A percentile compares a stretch with the other conserved stretches of the same genome.
Conservation (phyloP, 1,139 yeast genomes). For the Petasospora fabianii region DNA sequence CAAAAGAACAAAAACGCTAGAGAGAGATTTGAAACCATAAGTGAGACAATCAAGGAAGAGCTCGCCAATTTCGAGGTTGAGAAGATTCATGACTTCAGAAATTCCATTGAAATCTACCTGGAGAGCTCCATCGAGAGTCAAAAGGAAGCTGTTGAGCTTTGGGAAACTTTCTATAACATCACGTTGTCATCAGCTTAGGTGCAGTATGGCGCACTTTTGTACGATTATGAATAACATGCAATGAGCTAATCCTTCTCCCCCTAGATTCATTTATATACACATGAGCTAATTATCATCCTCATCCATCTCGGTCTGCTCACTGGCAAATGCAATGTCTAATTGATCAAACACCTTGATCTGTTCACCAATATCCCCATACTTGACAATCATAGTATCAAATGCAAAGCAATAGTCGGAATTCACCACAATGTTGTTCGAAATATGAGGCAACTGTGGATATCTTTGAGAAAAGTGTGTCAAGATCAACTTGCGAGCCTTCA, state of each 20-base stretch:
- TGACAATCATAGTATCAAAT: constrained; percentile 58
- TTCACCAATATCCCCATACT: constrained; percentile 39
- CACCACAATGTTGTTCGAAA: constrained; percentile 28
- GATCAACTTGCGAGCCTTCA: constrained; percentile 70
- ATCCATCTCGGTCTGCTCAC: constrained; percentile 27
- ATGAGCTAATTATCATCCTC: constrained; percentile 4
- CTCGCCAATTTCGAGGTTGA: constrained; percentile 68
- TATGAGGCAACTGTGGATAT: constrained; percentile 62
- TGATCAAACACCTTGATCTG: constrained; percentile 29
- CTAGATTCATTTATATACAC: neutral
- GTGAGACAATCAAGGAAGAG: constrained; percentile 65
- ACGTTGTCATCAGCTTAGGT: constrained; percentile 11
- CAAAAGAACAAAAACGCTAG: constrained; percentile 55
- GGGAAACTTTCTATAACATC: constrained; percentile 75
- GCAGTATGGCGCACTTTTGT: too few relatives aligned
- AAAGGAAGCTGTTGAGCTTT: constrained; percentile 88
- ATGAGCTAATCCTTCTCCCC: neutral
- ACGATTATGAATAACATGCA: constrained; percentile 2
- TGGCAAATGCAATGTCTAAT: constrained; percentile 29
- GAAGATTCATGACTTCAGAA: constrained; percentile 81
- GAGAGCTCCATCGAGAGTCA: constrained; percentile 92
- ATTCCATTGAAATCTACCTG: constrained; percentile 83
- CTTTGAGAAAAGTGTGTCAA: constrained; percentile 93
- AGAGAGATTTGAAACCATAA: constrained; percentile 55
- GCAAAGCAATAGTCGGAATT: constrained; percentile 44